Percentiles rank a stretch among this genome's conserved stretches.
phyloP scores from a whole-genome alignment of 2,329 filamentous ascomycete genomes.

The Nothophoma quercina region DNA sequence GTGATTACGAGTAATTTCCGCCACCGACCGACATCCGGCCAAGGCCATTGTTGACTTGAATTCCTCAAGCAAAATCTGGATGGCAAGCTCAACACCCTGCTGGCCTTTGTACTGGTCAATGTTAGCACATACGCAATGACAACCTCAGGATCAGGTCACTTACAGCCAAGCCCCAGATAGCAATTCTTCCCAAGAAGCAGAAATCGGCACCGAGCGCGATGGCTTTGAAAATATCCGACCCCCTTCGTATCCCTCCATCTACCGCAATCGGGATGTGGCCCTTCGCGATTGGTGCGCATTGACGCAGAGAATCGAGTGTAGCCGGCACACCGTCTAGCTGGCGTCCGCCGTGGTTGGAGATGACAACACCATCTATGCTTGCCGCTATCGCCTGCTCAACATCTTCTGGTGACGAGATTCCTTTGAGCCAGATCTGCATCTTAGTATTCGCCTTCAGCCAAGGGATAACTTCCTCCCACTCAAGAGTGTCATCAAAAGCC shows the following conservation, averaged over 20 bases:
- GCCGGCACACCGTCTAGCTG: constrained; percentile 65
- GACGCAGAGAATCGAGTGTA: constrained; percentile 58
- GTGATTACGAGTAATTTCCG: constrained; percentile 19
- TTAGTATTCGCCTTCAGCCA: constrained; percentile 59
- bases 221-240: constrained; percentile 66
- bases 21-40: constrained; percentile 26
- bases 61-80: constrained; percentile 51
- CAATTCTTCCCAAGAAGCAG: constrained; percentile 58
- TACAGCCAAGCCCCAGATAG: constrained; percentile 60
- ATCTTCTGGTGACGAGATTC: constrained; percentile 40
- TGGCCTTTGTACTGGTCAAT: constrained; percentile 45
- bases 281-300: constrained; percentile 49
- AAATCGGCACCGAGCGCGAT: constrained; percentile 61
- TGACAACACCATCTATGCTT: constrained; percentile 54
- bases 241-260: constrained; percentile 65
- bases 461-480: constrained; percentile 60
- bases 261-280: constrained; percentile 67
- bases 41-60: constrained; percentile 41
- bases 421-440: constrained; percentile 60
- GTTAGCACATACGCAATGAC: constrained; percentile 4
- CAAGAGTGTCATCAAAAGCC: constrained; percentile 34
- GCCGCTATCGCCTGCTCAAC: constrained; percentile 54
- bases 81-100: constrained; percentile 51
- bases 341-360: constrained; percentile 66
- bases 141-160: constrained; percentile 16